A percentile compares a stretch with the other conserved stretches of the same genome.
These are phyloP conservation scores for Rhizophagus sp. DNA, from an alignment of 192 early-diverging fungal genomes.

Conservation along the genomic window DNA sequence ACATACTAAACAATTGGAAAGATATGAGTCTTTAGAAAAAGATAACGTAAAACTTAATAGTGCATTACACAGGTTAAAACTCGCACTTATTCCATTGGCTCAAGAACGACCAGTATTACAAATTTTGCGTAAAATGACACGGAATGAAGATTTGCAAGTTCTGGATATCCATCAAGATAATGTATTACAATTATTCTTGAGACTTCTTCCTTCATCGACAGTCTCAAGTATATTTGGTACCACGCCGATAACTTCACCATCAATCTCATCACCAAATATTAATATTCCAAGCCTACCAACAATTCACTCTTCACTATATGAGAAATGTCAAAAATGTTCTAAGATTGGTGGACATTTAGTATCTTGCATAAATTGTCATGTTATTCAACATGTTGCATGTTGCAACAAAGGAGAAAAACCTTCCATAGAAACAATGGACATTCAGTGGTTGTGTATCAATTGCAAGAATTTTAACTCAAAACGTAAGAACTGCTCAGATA, in stretches of 20 bases:
- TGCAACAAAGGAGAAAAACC: constrained; percentile 12
- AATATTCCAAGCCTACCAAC: not conserved
- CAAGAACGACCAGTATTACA: constrained; percentile 19
- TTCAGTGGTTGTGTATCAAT: not conserved
- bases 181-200: constrained; percentile 19
- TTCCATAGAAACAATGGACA: not conserved
- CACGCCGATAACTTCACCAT: not conserved
- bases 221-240: constrained; percentile 1
- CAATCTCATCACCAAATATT: not conserved
- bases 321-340: constrained; percentile 6
- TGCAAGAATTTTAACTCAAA: not conserved
- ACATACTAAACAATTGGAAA: not conserved
- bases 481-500: constrained; percentile 1
- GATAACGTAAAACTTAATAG: constrained; percentile 20
- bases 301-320: not conserved
- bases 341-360: not conserved
- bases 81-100: constrained; percentile 7
- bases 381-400: constrained; percentile 3
- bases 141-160: constrained; percentile 18
- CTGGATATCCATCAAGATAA: constrained; percentile 15
- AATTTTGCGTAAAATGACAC: constrained; percentile 6
- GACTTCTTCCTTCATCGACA: not conserved
- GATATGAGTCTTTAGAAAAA: not conserved
- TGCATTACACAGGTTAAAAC: constrained; percentile 13
- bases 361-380: not conserved